phyloP scores from a whole-genome alignment of 2,329 filamentous ascomycete species.

The Eurotiales sp. region DNA sequence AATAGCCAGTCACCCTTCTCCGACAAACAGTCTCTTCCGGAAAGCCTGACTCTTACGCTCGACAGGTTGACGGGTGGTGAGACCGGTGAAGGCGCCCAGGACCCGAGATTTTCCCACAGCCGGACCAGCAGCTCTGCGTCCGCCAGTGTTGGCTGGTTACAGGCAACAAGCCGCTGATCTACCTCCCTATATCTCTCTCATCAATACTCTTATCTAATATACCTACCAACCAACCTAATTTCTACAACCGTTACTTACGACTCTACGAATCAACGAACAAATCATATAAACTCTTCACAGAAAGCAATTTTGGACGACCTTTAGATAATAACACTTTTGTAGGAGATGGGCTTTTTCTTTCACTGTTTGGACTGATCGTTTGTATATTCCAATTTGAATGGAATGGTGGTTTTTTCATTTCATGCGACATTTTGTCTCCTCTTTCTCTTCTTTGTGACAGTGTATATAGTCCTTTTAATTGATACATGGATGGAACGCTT shows the following conservation, averaged over 20 bases:
- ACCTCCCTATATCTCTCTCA: not conserved
- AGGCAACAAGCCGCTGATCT: constrained; percentile 20
- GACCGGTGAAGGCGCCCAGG: constrained; percentile 14
- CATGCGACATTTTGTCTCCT: too few relatives aligned
- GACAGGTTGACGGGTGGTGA: constrained; percentile 2
- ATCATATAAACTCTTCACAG: too few relatives aligned
- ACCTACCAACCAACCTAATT: not conserved
- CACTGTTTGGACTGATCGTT: too few relatives aligned
- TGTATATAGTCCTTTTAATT: not conserved
- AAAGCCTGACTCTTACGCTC: constrained; percentile 13
- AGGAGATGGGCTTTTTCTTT: not conserved
- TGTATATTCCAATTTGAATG: too few relatives aligned
- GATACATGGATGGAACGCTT: too few relatives aligned
- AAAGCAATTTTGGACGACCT: too few relatives aligned
- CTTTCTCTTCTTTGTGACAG: not conserved
- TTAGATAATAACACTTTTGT: too few relatives aligned
- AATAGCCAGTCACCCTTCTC: constrained; percentile 1
- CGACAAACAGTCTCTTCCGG: constrained; percentile 10
- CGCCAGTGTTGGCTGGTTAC: constrained; percentile 36
- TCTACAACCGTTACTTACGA: too few relatives aligned
- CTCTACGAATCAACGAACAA: too few relatives aligned
- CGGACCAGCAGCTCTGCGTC: constrained; percentile 31
- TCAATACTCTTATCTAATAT: not conserved
- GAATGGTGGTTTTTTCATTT: too few relatives aligned
- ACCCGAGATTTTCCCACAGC: constrained; percentile 23